Conservation (phyloP, 1,284 basidiomycete genomes). For the Heterobasidion annosum region DNA sequence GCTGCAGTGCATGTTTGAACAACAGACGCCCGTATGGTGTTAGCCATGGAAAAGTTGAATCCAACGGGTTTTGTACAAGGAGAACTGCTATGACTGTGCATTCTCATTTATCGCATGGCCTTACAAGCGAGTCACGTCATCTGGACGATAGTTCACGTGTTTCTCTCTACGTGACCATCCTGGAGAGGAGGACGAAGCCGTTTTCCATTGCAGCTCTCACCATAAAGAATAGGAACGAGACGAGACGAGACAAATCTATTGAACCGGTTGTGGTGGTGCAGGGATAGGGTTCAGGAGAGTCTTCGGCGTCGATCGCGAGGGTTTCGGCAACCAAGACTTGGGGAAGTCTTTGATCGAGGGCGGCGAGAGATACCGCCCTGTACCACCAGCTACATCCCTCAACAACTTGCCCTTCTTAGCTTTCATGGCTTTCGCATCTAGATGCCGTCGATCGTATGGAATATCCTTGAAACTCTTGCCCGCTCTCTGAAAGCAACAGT, state of each 20-base stretch:
- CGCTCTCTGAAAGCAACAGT: slow-evolving; percentile 28
- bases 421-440: slow-evolving; percentile 62
- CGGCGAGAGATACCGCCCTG: slow-evolving; percentile 44
- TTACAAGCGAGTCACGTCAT: not conserved
- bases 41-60: slow-evolving; percentile 5
- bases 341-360: slow-evolving; percentile 74
- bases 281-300: not conserved
- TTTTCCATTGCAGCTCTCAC: not conserved
- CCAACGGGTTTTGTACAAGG: too few species aligned
- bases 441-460: slow-evolving; percentile 72
- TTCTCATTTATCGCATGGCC: not conserved
- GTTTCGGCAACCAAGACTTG: slow-evolving; percentile 62
- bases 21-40: slow-evolving; percentile 35
- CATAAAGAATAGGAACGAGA: not conserved
- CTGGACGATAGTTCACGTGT: not conserved
- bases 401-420: slow-evolving; percentile 53
- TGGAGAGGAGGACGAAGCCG: not conserved
- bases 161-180: too few species aligned
- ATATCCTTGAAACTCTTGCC: slow-evolving; percentile 50
- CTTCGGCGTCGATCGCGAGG: not conserved
- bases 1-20: slow-evolving; percentile 46
- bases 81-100: not conserved
- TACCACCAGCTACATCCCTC: slow-evolving; percentile 26
- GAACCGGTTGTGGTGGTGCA: not conserved
- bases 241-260: not conserved